phyloP scores from a whole-genome alignment of 768 basidiomycete genomes.

The Pleurotus tuber-regium region DNA sequence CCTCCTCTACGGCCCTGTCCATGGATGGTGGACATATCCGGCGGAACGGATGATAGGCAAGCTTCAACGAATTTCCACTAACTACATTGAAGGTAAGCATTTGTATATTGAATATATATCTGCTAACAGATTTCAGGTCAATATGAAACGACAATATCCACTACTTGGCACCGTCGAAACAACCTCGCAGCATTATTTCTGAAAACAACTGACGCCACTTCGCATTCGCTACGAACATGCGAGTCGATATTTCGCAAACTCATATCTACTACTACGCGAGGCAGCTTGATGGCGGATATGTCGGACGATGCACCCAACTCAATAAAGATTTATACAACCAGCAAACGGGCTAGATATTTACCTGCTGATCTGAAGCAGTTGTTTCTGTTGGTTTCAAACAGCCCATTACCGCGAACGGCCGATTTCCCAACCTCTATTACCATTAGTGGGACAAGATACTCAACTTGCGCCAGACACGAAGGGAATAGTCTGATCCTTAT shows the following conservation, averaged over 20 bases:
- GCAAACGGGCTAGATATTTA: not conserved
- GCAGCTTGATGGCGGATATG: slow-evolving; percentile 4
- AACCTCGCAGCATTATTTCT: slow-evolving; percentile 16
- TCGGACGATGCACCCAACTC: not conserved
- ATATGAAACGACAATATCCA: slow-evolving; percentile 15
- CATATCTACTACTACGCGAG: not conserved
- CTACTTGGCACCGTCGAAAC: slow-evolving; percentile 14
- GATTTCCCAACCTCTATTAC: not conserved
- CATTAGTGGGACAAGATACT: slow-evolving; percentile 9
- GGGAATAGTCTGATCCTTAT: slow-evolving; percentile 18
- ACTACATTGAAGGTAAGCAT: slow-evolving; percentile 20
- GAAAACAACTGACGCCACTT: slow-evolving; percentile 6
- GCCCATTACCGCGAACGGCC: not conserved
- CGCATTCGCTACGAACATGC: slow-evolving; percentile 7
- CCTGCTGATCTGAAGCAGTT: not conserved
- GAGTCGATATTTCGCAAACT: slow-evolving; percentile 9
- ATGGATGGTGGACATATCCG: slow-evolving; percentile 38
- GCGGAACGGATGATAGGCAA: slow-evolving; percentile 35
- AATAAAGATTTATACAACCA: not conserved
- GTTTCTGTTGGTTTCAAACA: not conserved
- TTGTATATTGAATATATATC: not conserved
- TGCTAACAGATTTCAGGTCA: slow-evolving; percentile 4
- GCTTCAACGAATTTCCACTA: slow-evolving; percentile 30
- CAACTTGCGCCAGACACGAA: slow-evolving; percentile 12
- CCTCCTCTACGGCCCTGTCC: slow-evolving; percentile 28